These are phyloP conservation scores for Raphanus sativus DNA, from an alignment of 345 rosid genomes.

Conservation along the genomic window DNA sequence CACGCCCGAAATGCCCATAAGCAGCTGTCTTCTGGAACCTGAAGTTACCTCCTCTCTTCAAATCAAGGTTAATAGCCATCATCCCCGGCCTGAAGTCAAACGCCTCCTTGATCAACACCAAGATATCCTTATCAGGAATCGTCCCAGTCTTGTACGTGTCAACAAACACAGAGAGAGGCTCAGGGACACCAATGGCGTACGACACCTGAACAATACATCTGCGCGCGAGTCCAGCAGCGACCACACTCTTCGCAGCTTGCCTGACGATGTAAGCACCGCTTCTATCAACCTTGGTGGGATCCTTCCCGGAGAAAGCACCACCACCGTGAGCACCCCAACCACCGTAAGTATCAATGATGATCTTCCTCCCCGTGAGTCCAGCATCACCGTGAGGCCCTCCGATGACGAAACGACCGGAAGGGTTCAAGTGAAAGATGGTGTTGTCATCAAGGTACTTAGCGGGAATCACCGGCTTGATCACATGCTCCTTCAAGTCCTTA, in stretches of 20 bases:
- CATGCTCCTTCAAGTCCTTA: constrained; percentile 65
- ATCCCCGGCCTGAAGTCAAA: constrained; percentile 82
- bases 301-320: constrained; percentile 79
- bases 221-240: constrained; percentile 71
- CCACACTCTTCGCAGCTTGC: constrained; percentile 79
- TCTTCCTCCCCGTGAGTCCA: constrained; percentile 81
- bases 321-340: constrained; percentile 85
- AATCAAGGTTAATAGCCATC: constrained; percentile 73
- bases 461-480: constrained; percentile 73
- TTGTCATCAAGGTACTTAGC: constrained; percentile 68
- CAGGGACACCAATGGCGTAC: constrained; percentile 76
- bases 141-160: constrained; percentile 61
- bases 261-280: constrained; percentile 78
- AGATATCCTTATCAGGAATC: constrained; percentile 56
- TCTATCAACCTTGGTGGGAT: constrained; percentile 77
- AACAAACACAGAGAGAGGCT: constrained; percentile 65
- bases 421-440: constrained; percentile 79
- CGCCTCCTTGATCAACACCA: constrained; percentile 55
- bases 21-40: constrained; percentile 80
- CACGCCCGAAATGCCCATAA: constrained; percentile 73
- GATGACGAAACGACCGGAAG: constrained; percentile 77
- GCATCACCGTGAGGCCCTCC: constrained; percentile 92
- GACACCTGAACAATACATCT: constrained; percentile 78
- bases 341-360: constrained; percentile 73
- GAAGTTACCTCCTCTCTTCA: constrained; percentile 68